Base-by-base conservation (phyloP, 140 eudicot genomes). In the Erigeron philadelphicus region DNA sequence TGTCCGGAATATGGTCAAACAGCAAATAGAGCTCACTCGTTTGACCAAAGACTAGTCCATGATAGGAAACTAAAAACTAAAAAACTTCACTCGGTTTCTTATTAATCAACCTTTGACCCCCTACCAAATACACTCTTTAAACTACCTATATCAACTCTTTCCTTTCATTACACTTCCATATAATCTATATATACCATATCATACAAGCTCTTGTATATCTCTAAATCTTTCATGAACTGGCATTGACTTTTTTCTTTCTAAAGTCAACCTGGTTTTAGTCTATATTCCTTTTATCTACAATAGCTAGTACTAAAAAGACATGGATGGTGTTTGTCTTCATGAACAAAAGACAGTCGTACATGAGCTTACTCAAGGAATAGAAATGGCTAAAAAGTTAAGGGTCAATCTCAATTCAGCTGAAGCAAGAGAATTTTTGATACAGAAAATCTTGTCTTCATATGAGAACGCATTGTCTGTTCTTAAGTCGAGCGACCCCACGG, bases 301-400 rank as follows among this genome's bases (percentile, higher is more conserved):
- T 7, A 45, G 9, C n/a, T 47, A 23, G 57, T 72, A 46, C 73
- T 18, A 44, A 21, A 11, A 23, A 21, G 12, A 76, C 53, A 90
- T 90, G 97, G 95, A 79, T n/a, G 67, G 67, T 71, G 75, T 58
- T 66, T 70, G 56, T 18, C 81, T 43, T 50, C 62, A 72, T 74
- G 88, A 87, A 64, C 79, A 80, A 13, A 78, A 63, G 23, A 19
- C 79, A 8, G 79, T 84, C 52, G 71, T 81, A 70, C 81, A 79
- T 77, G 97, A 91, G 73, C 84, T 91, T 0, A 68, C 75, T 50
- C 89, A 86, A 66, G 97, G 96, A 49, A 70, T 84, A 79, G 84
- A 88, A 80, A 74, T 81, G 67, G 84, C 95, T 61, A 78, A 81
- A 70, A 91, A 91, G 81, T 85, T 91, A 0, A 81, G 78, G 70